Evolutionary conservation across 768 basidiomycete species (phyloP), one percentile per base, ranked within the genome.

Genomic region (Hydnomerulius pinastri): DNA sequence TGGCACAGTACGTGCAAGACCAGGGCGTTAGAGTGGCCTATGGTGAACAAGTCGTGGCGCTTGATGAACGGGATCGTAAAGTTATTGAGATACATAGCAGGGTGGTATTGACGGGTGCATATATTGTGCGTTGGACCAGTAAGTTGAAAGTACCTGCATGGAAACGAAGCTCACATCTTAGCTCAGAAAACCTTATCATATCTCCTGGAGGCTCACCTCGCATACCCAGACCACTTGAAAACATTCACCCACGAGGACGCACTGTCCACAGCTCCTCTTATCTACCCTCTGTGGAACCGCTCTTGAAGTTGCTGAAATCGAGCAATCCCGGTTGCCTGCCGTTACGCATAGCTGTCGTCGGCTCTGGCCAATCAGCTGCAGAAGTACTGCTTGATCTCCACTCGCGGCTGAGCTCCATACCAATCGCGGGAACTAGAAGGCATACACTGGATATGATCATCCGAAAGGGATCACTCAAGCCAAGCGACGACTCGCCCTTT

Each of bases 401-500:
- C 46, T 63, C 65, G 6, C 71, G 76, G 20, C 65, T 78, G 50
- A 60, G 61, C 18, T 40, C 60, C 21, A 63, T 77, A 43, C 57
- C 69, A 18, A 56, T 61, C 18, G 40, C 48, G 4, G 52, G 57
- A 18, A 48, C 52, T 6, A 41, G 53, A 2, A 54, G 55, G n/a
- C 78, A 80, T 50, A 63, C 68, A 40, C 56, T 81, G 38, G 74
- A 81, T 43, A 73, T 81, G 61, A 71, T 82, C 48, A 73, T 82
- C 53, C 76, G 78, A 13, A 73, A 75, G 56, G 78, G 77, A 12
- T 72, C 74, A 0, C 58, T 81, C 38, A 78, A 75, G 47, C 77
- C 77, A 7, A 77, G 77, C 39, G 80, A 82, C 49, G 77, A 78
- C 49, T 74, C 76, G 1, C 76, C 76, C 1, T 82, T 80, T 54